phyloP scores from a whole-genome alignment of 2,329 filamentous ascomycete species.

The Ophioceras dolichostomum region DNA sequence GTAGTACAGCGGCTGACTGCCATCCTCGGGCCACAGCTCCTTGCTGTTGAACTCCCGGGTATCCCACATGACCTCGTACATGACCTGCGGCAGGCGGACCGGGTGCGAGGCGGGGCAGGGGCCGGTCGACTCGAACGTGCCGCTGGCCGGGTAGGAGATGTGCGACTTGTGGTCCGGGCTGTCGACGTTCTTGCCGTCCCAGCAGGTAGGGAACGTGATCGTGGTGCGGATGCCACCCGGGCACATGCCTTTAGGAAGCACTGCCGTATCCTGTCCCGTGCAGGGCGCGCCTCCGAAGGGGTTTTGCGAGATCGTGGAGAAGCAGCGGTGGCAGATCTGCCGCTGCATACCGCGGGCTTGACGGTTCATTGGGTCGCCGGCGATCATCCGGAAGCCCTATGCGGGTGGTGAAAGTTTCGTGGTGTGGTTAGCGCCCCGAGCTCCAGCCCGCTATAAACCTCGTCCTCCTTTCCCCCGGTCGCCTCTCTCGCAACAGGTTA shows the following conservation, averaged over 20 bases:
- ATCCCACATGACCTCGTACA: conserved; percentile 33
- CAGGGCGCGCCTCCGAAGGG: conserved; percentile 12
- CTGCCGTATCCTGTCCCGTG: conserved; percentile 18
- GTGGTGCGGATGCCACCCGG: conserved; percentile 27
- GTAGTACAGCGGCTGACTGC: conserved; percentile 10
- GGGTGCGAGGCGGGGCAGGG: conserved; percentile 28
- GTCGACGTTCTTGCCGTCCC: conserved; percentile 40
- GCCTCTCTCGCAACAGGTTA: neutral
- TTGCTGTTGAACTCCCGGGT: conserved; percentile 21
- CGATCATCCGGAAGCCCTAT: conserved; percentile 25
- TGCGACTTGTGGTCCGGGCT: conserved; percentile 26
- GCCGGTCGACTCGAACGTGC: conserved; percentile 15
- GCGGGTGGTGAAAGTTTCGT: neutral
- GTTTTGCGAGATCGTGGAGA: conserved; percentile 11
- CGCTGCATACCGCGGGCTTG: conserved; percentile 9
- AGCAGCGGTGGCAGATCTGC: conserved; percentile 15
- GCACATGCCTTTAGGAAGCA: conserved; percentile 23
- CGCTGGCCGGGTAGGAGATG: conserved; percentile 30
- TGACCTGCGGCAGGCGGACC: conserved; percentile 27
- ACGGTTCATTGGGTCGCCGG: conserved; percentile 16
- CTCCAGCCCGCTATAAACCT: conserved; percentile 2
- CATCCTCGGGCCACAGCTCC: conserved; percentile 20
- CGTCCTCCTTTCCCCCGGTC: neutral
- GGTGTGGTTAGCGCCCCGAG: neutral
- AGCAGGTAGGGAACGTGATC: conserved; percentile 35